Conservation (phyloP, 2,329 filamentous ascomycete genomes). For the Eutypa lata region DNA sequence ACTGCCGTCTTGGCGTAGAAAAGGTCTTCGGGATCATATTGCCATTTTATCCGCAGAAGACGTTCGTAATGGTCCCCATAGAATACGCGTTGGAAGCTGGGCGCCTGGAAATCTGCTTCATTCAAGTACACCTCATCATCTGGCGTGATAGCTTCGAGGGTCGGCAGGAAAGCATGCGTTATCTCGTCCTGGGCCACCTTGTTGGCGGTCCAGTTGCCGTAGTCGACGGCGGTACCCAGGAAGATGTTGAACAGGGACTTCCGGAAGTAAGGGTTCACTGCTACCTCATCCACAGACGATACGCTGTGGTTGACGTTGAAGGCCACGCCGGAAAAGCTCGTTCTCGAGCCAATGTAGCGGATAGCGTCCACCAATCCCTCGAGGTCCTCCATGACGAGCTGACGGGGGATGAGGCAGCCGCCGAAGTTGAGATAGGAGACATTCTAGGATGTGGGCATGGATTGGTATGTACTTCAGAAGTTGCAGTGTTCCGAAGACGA, state of each 20-base stretch:
- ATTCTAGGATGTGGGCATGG: slow-evolving; percentile 9
- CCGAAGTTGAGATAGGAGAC: slow-evolving; percentile 13
- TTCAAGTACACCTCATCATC: slow-evolving; percentile 31
- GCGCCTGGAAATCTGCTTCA: slow-evolving; percentile 36
- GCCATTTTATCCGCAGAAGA: slow-evolving; percentile 36
- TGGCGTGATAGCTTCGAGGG: slow-evolving; percentile 9
- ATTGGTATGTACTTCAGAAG: slow-evolving; percentile 7
- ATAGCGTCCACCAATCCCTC: slow-evolving; percentile 8
- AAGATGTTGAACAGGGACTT: slow-evolving; percentile 6
- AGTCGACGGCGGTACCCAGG: slow-evolving; percentile 7
- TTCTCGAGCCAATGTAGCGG: slow-evolving; percentile 5
- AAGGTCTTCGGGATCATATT: slow-evolving; percentile 36
- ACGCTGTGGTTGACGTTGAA: slow-evolving; percentile 7
- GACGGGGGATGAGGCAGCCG: slow-evolving; percentile 10
- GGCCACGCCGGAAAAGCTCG: slow-evolving; percentile 3
- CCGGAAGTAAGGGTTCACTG: slow-evolving; percentile 12
- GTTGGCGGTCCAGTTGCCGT: slow-evolving; percentile 6
- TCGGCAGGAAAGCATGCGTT: slow-evolving; percentile 9
- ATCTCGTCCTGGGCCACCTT: slow-evolving; percentile 8
- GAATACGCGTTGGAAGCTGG: slow-evolving; percentile 29
- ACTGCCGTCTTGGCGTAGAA: slow-evolving; percentile 39
- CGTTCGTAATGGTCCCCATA: slow-evolving; percentile 33
- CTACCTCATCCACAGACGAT: slow-evolving; percentile 2
- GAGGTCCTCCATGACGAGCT: slow-evolving; percentile 4
- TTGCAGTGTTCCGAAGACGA: slow-evolving; percentile 2